These are phyloP conservation scores for Metschnikowia similis DNA, from an alignment of 805 yeast species.

Conservation along the genomic window DNA sequence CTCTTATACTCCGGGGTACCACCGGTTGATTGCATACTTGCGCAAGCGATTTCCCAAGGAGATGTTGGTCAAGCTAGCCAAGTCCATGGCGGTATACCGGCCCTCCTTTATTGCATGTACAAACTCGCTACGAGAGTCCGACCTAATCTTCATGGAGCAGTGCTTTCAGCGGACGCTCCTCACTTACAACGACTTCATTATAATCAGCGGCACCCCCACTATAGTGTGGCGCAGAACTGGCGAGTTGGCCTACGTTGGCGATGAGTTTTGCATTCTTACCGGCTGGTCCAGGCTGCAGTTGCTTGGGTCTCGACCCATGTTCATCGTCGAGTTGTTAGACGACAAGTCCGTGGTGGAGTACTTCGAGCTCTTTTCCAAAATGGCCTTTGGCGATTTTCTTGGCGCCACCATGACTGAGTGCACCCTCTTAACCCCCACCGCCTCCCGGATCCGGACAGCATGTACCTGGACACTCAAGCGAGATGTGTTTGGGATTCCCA, in stretches of 20 bases:
- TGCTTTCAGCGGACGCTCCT: slow-evolving; percentile 88
- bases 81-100: slow-evolving; percentile 83
- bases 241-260: slow-evolving; percentile 92
- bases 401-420: slow-evolving; percentile 87
- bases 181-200: slow-evolving; percentile 82
- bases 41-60: slow-evolving; percentile 63
- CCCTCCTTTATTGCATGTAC: slow-evolving; percentile 93
- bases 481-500: slow-evolving; percentile 94
- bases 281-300: slow-evolving; percentile 82
- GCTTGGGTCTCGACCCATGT: slow-evolving; percentile 56
- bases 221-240: slow-evolving; percentile 95
- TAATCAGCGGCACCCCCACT: slow-evolving; percentile 88
- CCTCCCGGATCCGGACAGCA: slow-evolving; percentile 63
- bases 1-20: slow-evolving; percentile 88
- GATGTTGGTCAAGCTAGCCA: slow-evolving; percentile 76
- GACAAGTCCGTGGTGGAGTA: slow-evolving; percentile 84
- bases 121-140: slow-evolving; percentile 82
- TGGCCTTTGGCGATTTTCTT: slow-evolving; percentile 86
- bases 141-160: slow-evolving; percentile 91
- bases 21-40: slow-evolving; percentile 70
- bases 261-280: slow-evolving; percentile 83
- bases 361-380: slow-evolving; percentile 75
- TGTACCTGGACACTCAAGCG: slow-evolving; percentile 91
- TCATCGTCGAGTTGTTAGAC: slow-evolving; percentile 80
- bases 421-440: slow-evolving; percentile 61